Percentiles rank a stretch among this genome's conserved stretches.
Evolutionary conservation across 805 yeast genomes (phyloP).

Genomic region (Ogataea glucozyma): DNA sequence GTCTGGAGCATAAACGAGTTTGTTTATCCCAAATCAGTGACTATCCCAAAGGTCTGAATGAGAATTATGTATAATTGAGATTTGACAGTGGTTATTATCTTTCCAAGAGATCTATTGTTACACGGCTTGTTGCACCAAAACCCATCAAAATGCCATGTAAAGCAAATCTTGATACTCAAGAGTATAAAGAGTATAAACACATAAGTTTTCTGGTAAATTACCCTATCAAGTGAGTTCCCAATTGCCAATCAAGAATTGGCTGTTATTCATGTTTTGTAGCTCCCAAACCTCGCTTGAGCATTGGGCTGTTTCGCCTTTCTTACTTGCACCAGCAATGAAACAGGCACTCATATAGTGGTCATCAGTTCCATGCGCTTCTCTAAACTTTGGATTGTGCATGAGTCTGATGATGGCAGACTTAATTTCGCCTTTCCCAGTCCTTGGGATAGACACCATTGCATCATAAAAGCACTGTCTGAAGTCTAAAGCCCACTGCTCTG

Average conservation of each 20-base stretch:
- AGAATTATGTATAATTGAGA: background rate
- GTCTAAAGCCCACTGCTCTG: conserved; percentile 15
- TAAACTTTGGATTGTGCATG: conserved; percentile 12
- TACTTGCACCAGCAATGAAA: conserved; percentile 11
- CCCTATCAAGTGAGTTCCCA: conserved; percentile 6
- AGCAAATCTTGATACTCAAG: no score
- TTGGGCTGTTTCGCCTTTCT: conserved; percentile 5
- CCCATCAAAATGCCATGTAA: no score
- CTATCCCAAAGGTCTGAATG: conserved; percentile 2
- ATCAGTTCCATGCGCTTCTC: conserved; percentile 15
- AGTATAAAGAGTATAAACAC: background rate
- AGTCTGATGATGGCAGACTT: conserved; percentile 7
- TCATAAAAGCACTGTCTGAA: conserved; percentile 11
- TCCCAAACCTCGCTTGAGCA: conserved; percentile 15
- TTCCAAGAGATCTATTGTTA: no score
- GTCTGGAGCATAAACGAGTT: conserved; percentile 46
- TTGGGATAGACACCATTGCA: conserved; percentile 10
- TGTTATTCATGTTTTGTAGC: conserved; percentile 13
- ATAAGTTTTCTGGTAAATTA: background rate
- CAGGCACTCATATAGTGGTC: conserved; percentile 16
- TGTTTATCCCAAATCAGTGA: conserved; percentile 36
- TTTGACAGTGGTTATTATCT: background rate
- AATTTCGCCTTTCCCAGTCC: conserved; percentile 6
- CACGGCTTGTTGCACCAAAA: no score
- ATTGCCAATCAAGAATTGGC: conserved; percentile 9